Evolutionary conservation across 192 early-diverging fungal genomes (phyloP).

Genomic region (Entomortierella lignicola): DNA sequence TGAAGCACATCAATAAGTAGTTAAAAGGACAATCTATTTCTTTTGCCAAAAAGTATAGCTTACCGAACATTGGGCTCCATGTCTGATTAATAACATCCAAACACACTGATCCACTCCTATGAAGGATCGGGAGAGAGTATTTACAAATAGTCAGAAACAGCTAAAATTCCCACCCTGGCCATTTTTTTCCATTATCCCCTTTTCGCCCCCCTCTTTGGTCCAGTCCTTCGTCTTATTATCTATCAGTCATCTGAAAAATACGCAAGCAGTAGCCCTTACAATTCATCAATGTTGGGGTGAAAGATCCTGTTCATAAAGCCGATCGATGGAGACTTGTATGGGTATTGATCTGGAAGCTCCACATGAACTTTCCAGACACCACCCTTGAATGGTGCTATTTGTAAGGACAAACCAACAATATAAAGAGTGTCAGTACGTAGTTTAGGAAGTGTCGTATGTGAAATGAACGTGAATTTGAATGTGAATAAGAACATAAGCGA

Average conservation of each 20-base stretch:
- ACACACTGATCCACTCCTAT: constrained; percentile 96
- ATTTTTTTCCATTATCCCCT: background rate
- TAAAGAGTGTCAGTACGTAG: background rate
- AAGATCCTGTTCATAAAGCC: constrained; percentile 99
- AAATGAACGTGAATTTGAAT: no score
- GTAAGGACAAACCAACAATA: background rate
- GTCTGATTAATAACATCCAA: constrained; percentile 99
- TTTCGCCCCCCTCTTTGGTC: background rate
- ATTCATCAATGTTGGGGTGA: constrained; percentile 99
- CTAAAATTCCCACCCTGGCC: background rate
- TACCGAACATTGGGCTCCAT: constrained; percentile 99
- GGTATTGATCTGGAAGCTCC: constrained; percentile 98
- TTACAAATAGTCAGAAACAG: background rate
- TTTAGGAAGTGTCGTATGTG: no score
- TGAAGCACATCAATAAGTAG: no score
- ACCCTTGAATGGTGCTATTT: constrained; percentile 89
- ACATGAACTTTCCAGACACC: constrained; percentile 99
- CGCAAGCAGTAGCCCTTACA: constrained; percentile 58
- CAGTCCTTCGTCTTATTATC: no score
- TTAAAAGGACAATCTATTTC: no score
- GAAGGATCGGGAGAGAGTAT: constrained; percentile 2
- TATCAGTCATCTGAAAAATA: background rate
- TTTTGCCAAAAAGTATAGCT: no score
- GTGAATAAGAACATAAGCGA: no score
- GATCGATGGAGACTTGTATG: constrained; percentile 98